phyloP scores from a whole-genome alignment of 192 early-diverging fungal genomes.

The Mortierella hygrophila region DNA sequence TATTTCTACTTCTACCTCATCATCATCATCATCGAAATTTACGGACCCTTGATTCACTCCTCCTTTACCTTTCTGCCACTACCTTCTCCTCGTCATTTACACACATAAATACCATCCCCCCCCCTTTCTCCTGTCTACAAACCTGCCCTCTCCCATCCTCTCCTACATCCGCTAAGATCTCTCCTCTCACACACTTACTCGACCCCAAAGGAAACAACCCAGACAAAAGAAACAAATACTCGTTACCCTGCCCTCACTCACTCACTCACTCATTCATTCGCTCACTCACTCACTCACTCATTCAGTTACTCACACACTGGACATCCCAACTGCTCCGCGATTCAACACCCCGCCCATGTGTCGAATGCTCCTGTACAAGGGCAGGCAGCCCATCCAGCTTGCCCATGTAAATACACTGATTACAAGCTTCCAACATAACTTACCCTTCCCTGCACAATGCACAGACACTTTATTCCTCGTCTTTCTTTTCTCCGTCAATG shows the following conservation, averaged over 20 bases:
- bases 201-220: not conserved
- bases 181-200: not conserved
- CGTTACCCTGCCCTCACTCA: no score
- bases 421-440: not conserved
- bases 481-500: not conserved
- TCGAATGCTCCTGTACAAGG: constrained; percentile 84
- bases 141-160: not conserved
- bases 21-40: not conserved
- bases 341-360: constrained; percentile 66
- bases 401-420: constrained; percentile 64
- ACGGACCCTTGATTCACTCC: not conserved
- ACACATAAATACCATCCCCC: not conserved
- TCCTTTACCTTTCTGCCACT: not conserved
- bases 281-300: no score
- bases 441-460: not conserved
- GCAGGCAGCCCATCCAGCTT: constrained; percentile 77
- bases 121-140: not conserved
- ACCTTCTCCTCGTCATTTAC: not conserved
- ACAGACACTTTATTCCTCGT: not conserved
- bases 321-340: constrained; percentile 17
- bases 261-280: not conserved
- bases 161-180: not conserved
- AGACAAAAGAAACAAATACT: no score
- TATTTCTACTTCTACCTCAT: not conserved
- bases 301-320: constrained; percentile 9